Base-by-base conservation (phyloP, 257 asterid species). In the Thymus mandschuricus region DNA sequence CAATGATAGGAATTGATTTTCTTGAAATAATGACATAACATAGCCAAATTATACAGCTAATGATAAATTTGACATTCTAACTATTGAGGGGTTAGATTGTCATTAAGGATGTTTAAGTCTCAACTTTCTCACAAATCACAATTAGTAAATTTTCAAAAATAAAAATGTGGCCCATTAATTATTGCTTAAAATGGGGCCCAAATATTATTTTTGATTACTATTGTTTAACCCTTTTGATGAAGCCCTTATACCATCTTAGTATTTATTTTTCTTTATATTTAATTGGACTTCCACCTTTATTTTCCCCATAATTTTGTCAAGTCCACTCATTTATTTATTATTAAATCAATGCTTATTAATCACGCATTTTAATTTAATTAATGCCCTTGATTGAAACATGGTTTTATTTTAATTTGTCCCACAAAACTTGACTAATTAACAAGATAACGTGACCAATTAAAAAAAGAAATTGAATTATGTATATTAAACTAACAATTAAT, bases 81-180 rank as follows among this genome's bases (percentile, higher is more conserved):
- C 91, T 76, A 50, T 21, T 51, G 75, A 76, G 70, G 76, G 77
- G 83, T 78, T 85, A 68, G 77, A 64, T 44, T 63, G 85, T 86
- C 85, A 73, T 21, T 75, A 79, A 81, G 71, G 86, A 87, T 64
- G 87, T 84, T 75, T 74, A 83, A 73, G 88, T 85, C 74, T 81
- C 84, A 85, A 81, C 88, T 74, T 33, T 71, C 69, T 40, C 81
- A 87, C 85, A 73, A 75, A 74, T 70, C n/a, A 49, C 60, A 57
- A 81, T 85, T 81, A 66, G 70, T 34, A 21, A 21, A 60, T 44
- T 57, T 49, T 64, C 50, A 72, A 77, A 56, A 34, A 38, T 38
- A 77, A 56, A 34, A 38, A 4, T 71, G 76, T 49, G 60, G 35
- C 62, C 52, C 85, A 78, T 56, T 79, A 76, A 72, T 81, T 64